These are phyloP conservation scores for Suhomyces bribrorum DNA, from an alignment of 1,139 yeast genomes.

Conservation along the genomic window DNA sequence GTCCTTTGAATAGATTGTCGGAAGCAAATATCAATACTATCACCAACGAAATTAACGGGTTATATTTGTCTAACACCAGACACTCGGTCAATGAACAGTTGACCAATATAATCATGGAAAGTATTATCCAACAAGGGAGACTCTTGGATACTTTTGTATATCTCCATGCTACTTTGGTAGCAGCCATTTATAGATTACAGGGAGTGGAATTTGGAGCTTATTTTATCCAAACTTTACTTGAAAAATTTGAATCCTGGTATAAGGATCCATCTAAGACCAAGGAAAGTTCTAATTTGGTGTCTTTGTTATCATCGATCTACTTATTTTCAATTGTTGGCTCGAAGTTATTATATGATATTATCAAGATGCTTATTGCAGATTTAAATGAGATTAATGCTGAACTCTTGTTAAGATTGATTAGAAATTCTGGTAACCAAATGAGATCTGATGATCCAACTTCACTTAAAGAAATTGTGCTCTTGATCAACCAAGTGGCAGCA, in stretches of 20 bases:
- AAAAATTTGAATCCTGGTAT: conserved; percentile 50
- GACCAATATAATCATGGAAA: conserved; percentile 61
- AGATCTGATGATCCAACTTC: conserved; percentile 89
- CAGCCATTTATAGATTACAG: conserved; percentile 72
- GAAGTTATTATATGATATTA: conserved; percentile 73
- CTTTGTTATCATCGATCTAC: conserved; percentile 75
- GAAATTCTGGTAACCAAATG: conserved; percentile 80
- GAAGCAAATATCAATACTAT: conserved; percentile 79
- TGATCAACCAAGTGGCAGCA: conserved; percentile 44
- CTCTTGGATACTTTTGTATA: conserved; percentile 77
- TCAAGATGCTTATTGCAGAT: conserved; percentile 54
- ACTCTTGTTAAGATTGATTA: conserved; percentile 65
- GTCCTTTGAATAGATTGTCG: conserved; percentile 81
- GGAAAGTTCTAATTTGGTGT: conserved; percentile 68
- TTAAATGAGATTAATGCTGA: conserved; percentile 78
- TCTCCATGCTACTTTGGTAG: conserved; percentile 75
- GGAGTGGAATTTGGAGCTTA: conserved; percentile 93
- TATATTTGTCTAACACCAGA: conserved; percentile 70
- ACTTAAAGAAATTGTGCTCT: conserved; percentile 71
- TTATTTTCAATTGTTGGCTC: conserved; percentile 76
- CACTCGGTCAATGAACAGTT: conserved; percentile 73
- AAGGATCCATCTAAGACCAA: conserved; percentile 39
- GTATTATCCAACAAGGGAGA: conserved; percentile 64
- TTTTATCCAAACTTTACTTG: conserved; percentile 77
- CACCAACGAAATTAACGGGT: conserved; percentile 62